phyloP scores from a whole-genome alignment of 2,329 filamentous ascomycete species.

The Sporothrix pseudoabietina region DNA sequence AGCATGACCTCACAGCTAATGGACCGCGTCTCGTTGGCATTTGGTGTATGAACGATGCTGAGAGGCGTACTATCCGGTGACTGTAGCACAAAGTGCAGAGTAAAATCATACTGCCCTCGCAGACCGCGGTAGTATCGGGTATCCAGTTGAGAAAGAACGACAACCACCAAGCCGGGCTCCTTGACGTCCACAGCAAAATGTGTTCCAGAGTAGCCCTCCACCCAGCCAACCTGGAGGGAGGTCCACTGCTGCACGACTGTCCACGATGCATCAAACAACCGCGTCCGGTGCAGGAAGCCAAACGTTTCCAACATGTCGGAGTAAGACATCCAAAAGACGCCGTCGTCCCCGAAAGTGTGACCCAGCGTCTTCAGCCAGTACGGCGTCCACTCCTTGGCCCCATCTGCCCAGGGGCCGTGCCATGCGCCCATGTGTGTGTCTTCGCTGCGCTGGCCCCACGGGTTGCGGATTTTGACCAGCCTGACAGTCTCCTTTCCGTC shows the following conservation, averaged over 20 bases:
- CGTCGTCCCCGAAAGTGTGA: conserved; percentile 70
- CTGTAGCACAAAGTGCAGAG: conserved; percentile 46
- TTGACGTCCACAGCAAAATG: conserved; percentile 50
- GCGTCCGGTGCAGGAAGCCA: conserved; percentile 49
- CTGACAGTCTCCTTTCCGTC: conserved; percentile 44
- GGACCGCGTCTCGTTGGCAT: conserved; percentile 49
- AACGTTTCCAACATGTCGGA: conserved; percentile 51
- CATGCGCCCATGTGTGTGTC: conserved; percentile 56
- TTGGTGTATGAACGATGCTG: conserved; percentile 42
- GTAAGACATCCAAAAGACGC: conserved; percentile 54
- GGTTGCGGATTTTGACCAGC: conserved; percentile 59
- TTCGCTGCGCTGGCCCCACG: conserved; percentile 64
- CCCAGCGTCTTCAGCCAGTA: conserved; percentile 69
- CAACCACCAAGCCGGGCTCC: conserved; percentile 47
- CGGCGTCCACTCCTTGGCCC: conserved; percentile 72
- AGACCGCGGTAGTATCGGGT: conserved; percentile 50
- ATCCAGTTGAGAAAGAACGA: conserved; percentile 52
- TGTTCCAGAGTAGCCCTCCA: conserved; percentile 49
- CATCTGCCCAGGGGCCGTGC: conserved; percentile 73
- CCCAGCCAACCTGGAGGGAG: conserved; percentile 48
- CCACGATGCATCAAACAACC: conserved; percentile 52
- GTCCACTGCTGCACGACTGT: conserved; percentile 51
- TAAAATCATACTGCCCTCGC: conserved; percentile 49
- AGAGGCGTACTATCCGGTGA: neutral
- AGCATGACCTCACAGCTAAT: conserved; percentile 73